Percentiles rank a stretch among this genome's conserved stretches.
phyloP scores from a whole-genome alignment of 2,329 filamentous ascomycete species.

The Stagonosporopsis cucurbitacearum region DNA sequence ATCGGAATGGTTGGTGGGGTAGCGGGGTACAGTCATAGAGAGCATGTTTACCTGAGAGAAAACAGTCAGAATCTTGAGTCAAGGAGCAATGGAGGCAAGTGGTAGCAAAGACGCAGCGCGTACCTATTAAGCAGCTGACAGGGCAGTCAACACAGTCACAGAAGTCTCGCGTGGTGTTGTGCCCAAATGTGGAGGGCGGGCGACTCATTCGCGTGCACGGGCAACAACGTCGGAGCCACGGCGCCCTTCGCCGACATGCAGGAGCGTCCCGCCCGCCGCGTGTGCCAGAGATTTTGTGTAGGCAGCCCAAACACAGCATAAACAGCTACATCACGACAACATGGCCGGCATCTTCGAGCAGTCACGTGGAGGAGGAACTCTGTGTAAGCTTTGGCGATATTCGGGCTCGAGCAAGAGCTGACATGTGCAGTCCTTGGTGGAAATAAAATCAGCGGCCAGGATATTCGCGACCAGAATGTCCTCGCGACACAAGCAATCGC shows the following conservation, averaged over 20 bases:
- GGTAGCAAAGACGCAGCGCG: slow-evolving; percentile 7
- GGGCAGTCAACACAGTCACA: slow-evolving; percentile 26
- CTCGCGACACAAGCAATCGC: slow-evolving; percentile 95
- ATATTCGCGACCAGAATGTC: slow-evolving; percentile 98
- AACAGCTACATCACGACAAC: slow-evolving; percentile 41
- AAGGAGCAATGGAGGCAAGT: slow-evolving; percentile 1
- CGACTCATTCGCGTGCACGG: slow-evolving; percentile 31
- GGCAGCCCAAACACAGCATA: slow-evolving; percentile 39
- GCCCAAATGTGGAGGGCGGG: slow-evolving; percentile 34
- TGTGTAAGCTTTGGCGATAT: slow-evolving; percentile 65
- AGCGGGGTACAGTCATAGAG: slow-evolving; percentile 35
- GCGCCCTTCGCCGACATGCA: slow-evolving; percentile 32
- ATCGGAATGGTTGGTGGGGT: slow-evolving; percentile 39
- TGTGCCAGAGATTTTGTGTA: slow-evolving; percentile 34
- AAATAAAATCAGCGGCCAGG: slow-evolving; percentile 94
- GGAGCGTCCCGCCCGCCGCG: slow-evolving; percentile 29
- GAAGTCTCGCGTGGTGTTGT: slow-evolving; percentile 31
- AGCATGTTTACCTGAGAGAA: slow-evolving; percentile 29
- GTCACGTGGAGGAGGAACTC: slow-evolving; percentile 86
- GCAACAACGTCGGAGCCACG: slow-evolving; percentile 30
- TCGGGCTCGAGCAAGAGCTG: slow-evolving; percentile 23
- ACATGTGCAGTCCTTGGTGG: slow-evolving; percentile 77
- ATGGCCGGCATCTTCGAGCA: slow-evolving; percentile 98
- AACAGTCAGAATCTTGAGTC: slow-evolving; percentile 28
- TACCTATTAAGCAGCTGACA: slow-evolving; percentile 14